These are phyloP conservation scores for Colletotrichum neosansevieriae DNA, from an alignment of 2,329 filamentous ascomycete genomes.

Conservation along the genomic window DNA sequence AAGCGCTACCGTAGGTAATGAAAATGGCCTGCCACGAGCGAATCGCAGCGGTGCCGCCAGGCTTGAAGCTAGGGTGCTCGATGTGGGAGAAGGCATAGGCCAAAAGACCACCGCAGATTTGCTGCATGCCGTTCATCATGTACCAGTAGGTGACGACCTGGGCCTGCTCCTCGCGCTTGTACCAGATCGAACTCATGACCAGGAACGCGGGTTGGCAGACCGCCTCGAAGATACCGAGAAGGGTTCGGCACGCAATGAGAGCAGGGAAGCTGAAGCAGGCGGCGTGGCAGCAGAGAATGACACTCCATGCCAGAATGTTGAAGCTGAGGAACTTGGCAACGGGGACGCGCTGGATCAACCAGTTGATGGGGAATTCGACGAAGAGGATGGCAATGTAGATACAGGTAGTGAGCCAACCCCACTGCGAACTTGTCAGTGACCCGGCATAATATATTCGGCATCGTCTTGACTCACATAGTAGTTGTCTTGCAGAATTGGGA, in stretches of 20 bases:
- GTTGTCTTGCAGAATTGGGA: slow-evolving; percentile 14
- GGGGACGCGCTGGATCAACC: slow-evolving; percentile 53
- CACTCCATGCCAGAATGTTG: slow-evolving; percentile 58
- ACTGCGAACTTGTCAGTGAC: slow-evolving; percentile 50
- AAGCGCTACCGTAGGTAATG: slow-evolving; percentile 54
- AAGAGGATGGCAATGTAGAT: slow-evolving; percentile 54
- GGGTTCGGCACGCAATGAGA: slow-evolving; percentile 54
- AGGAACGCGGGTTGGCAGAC: slow-evolving; percentile 59
- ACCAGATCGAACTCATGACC: slow-evolving; percentile 50
- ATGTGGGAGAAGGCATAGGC: slow-evolving; percentile 53
- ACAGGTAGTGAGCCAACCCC: slow-evolving; percentile 52
- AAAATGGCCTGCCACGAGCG: slow-evolving; percentile 57
- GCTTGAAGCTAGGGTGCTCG: slow-evolving; percentile 22
- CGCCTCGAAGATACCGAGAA: slow-evolving; percentile 59
- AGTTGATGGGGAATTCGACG: slow-evolving; percentile 56
- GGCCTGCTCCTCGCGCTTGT: slow-evolving; percentile 53
- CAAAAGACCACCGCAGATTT: slow-evolving; percentile 55
- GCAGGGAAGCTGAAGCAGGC: slow-evolving; percentile 49
- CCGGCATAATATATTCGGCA: slow-evolving; percentile 38
- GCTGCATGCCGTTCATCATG: slow-evolving; percentile 51
- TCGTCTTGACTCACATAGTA: slow-evolving; percentile 5
- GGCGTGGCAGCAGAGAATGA: slow-evolving; percentile 27
- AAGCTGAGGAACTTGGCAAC: slow-evolving; percentile 52
- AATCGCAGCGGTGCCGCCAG: slow-evolving; percentile 43
- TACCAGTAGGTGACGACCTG: slow-evolving; percentile 43